These are phyloP conservation scores for Debaryomycetaceae sp. DNA, from an alignment of 1,139 yeast species.

Conservation along the genomic window DNA sequence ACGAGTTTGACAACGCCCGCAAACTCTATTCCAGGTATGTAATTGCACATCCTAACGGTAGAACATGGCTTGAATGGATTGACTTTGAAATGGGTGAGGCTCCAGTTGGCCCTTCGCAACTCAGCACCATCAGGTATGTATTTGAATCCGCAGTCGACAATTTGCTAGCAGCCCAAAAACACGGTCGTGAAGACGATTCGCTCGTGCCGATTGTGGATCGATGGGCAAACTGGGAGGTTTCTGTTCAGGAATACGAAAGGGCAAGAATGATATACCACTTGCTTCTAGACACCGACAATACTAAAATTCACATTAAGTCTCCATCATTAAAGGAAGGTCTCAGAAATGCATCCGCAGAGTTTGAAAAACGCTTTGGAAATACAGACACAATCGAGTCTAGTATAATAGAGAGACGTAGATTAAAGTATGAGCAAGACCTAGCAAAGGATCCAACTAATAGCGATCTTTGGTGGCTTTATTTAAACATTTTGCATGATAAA, in stretches of 20 bases:
- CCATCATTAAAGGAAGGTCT: background rate
- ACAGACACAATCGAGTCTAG: constrained; percentile 51
- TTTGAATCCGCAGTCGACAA: constrained; percentile 68
- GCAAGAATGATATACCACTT: constrained; percentile 59
- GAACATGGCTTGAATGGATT: constrained; percentile 60
- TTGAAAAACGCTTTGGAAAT: constrained; percentile 66
- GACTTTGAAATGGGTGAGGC: constrained; percentile 26
- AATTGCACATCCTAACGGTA: constrained; percentile 46
- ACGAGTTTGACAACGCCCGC: constrained; percentile 58
- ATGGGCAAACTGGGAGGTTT: constrained; percentile 77
- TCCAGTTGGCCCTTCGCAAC: constrained; percentile 8
- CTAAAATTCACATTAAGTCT: constrained; percentile 26
- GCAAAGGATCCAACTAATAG: constrained; percentile 52
- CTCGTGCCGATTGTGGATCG: constrained; percentile 27
- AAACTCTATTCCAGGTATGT: constrained; percentile 57
- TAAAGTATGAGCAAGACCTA: constrained; percentile 51
- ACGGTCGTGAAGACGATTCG: constrained; percentile 14
- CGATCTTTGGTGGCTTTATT: constrained; percentile 79
- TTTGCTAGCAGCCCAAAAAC: constrained; percentile 20
- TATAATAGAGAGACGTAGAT: constrained; percentile 51
- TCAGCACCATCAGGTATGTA: constrained; percentile 53
- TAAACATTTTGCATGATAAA: constrained; percentile 44
- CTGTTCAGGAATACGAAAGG: constrained; percentile 61
- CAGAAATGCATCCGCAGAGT: constrained; percentile 45
- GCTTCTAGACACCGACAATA: constrained; percentile 36